Conservation (phyloP, 257 asterid species). For the Craterostigma plantagineum region DNA sequence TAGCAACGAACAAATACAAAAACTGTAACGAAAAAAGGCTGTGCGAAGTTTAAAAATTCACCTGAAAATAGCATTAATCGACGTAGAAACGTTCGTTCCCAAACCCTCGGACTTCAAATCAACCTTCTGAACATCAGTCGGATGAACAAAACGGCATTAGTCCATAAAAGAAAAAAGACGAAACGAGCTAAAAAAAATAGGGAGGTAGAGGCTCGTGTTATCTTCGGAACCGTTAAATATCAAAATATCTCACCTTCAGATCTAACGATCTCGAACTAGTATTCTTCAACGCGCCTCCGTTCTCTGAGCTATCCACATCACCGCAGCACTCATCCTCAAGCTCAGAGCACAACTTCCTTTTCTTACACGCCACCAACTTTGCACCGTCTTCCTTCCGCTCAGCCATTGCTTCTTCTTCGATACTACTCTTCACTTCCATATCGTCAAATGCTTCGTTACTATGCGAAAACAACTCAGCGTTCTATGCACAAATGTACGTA, state of each 20-base stretch:
- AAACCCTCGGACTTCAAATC: constrained; percentile 31
- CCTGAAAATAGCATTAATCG: constrained; percentile 32
- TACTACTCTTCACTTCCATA: constrained; percentile 2
- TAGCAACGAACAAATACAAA: background rate
- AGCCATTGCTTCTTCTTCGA: background rate
- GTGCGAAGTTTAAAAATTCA: constrained; percentile 4
- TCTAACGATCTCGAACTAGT: constrained; percentile 26
- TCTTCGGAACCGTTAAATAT: constrained; percentile 2
- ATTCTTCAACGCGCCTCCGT: constrained; percentile 15
- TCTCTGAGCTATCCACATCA: constrained; percentile 15
- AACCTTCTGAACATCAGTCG: constrained; percentile 14
- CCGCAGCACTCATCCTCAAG: too few species aligned
- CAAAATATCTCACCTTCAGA: constrained; percentile 47
- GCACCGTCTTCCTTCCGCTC: constrained; percentile 12
- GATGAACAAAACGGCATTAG: constrained; percentile 1
- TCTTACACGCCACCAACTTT: constrained; percentile 28
- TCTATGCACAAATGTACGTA: background rate
- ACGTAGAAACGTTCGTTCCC: constrained; percentile 33
- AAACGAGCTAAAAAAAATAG: background rate
- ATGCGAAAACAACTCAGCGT: background rate
- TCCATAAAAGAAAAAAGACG: background rate
- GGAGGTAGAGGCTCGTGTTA: constrained; percentile 4
- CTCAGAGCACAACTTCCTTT: constrained; percentile 30
- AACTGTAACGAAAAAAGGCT: too few species aligned
- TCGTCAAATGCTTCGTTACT: background rate